These are phyloP conservation scores for Talaromyces wortmannii DNA, from an alignment of 495 filamentous ascomycete species.

Conservation along the genomic window DNA sequence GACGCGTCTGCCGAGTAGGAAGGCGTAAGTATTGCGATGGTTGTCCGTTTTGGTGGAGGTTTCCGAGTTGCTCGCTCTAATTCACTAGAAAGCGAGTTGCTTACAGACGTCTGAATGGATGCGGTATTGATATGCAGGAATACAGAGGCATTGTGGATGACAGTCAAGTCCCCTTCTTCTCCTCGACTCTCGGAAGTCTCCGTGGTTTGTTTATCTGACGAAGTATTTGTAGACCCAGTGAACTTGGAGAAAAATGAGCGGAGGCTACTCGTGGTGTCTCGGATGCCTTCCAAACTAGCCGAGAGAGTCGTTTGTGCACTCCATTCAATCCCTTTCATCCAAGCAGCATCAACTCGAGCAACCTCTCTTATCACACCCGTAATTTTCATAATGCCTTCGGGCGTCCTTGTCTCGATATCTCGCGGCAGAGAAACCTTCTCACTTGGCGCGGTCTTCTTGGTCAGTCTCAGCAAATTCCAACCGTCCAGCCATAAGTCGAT, in stretches of 20 bases:
- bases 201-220: conserved; percentile 22
- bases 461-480: conserved; percentile 65
- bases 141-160: conserved; percentile 60
- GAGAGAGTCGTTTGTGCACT: conserved; percentile 47
- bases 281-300: conserved; percentile 26
- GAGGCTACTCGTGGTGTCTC: conserved; percentile 50
- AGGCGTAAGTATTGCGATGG: conserved; percentile 79
- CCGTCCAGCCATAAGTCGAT: conserved; percentile 92
- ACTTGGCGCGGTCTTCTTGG: conserved; percentile 78
- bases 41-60: conserved; percentile 79
- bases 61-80: conserved; percentile 97
- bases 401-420: conserved; percentile 73
- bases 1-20: conserved; percentile 75
- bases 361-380: conserved; percentile 65
- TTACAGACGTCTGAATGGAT: conserved; percentile 65
- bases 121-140: conserved; percentile 86
- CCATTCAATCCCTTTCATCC: conserved; percentile 87
- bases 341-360: conserved; percentile 84
- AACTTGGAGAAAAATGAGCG: conserved; percentile 77
- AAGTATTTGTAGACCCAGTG: conserved; percentile 35
- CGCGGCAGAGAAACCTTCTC: conserved; percentile 64
- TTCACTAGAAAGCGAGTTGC: conserved; percentile 63
- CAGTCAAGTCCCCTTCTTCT: conserved; percentile 56
- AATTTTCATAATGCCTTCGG: conserved; percentile 80
- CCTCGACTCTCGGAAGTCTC: conserved; percentile 22